These are phyloP conservation scores for Chlorella sorokiniana DNA, from an alignment of 139 green algal genomes.

Conservation along the genomic window DNA sequence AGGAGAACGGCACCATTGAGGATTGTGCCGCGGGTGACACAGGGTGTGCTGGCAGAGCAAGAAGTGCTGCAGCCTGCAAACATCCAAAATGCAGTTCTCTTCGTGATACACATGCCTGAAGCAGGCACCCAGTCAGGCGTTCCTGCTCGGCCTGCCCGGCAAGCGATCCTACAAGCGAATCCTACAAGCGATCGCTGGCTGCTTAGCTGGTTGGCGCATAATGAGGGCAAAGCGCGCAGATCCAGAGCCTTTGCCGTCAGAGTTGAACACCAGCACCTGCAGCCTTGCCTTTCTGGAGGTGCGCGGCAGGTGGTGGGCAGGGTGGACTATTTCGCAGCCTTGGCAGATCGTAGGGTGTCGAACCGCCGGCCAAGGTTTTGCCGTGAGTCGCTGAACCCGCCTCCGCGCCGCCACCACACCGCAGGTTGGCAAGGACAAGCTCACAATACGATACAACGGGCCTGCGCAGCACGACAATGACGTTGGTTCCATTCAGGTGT, in stretches of 20 bases:
- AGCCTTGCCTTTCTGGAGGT: slow-evolving; percentile 69
- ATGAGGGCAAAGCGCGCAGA: not conserved
- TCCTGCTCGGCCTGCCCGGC: no score
- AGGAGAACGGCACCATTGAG: not conserved
- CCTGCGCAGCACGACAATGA: slow-evolving; percentile 72
- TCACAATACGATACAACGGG: slow-evolving; percentile 72
- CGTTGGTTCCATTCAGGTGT: slow-evolving; percentile 69
- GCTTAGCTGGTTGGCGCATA: not conserved
- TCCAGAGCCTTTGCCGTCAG: slow-evolving; percentile 31
- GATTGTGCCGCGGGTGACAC: no score
- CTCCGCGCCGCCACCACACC: not conserved
- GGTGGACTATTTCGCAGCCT: not conserved
- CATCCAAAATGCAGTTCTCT: no score
- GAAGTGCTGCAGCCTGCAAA: no score
- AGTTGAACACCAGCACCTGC: slow-evolving; percentile 62
- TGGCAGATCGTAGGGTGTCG: no score
- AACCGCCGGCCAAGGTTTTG: no score
- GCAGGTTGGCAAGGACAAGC: slow-evolving; percentile 63
- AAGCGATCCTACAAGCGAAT: not conserved
- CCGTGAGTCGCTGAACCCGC: no score
- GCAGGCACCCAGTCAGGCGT: no score
- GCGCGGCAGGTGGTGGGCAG: not conserved
- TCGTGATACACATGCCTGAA: no score
- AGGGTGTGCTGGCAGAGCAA: no score
- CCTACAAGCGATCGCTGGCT: not conserved